Evolutionary conservation across 371 early-diverging fungal genomes (phyloP).

Genomic region (Basidiobolus heterosporus): DNA sequence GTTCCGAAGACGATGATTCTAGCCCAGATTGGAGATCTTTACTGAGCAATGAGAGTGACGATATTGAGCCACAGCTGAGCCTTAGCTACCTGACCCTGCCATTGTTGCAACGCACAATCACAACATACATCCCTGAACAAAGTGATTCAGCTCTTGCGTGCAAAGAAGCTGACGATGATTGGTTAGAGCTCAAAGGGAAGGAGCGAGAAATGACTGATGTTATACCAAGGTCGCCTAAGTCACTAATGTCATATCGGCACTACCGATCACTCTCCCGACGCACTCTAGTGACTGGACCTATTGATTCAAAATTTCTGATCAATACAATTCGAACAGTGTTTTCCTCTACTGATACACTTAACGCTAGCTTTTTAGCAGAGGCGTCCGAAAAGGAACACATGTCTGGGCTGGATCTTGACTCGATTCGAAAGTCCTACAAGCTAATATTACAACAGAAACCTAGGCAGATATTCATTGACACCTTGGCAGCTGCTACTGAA

Average conservation of each 20-base stretch:
- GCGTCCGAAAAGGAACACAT: neutral
- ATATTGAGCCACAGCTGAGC: neutral
- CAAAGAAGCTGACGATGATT: too few species aligned
- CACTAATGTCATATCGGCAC: too few species aligned
- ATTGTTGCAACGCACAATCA: neutral
- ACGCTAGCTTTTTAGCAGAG: neutral
- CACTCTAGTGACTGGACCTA: neutral
- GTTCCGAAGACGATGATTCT: neutral
- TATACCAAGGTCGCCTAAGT: too few species aligned
- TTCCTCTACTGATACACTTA: neutral
- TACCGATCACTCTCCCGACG: too few species aligned
- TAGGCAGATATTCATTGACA: neutral
- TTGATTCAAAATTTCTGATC: neutral
- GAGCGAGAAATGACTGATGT: too few species aligned
- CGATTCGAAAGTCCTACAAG: neutral
- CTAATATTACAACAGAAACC: neutral
- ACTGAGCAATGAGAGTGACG: neutral
- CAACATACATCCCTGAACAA: neutral
- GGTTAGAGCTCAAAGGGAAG: too few species aligned
- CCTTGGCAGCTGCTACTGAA: neutral
- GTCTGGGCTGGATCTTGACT: neutral
- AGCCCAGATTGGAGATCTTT: neutral
- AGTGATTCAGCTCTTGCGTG: neutral
- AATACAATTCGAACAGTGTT: neutral
- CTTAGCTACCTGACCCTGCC: neutral